A percentile compares a stretch with the other conserved stretches of the same genome.
phyloP scores from a whole-genome alignment of 177 flowering plant species.

The Vitis hybrid region DNA sequence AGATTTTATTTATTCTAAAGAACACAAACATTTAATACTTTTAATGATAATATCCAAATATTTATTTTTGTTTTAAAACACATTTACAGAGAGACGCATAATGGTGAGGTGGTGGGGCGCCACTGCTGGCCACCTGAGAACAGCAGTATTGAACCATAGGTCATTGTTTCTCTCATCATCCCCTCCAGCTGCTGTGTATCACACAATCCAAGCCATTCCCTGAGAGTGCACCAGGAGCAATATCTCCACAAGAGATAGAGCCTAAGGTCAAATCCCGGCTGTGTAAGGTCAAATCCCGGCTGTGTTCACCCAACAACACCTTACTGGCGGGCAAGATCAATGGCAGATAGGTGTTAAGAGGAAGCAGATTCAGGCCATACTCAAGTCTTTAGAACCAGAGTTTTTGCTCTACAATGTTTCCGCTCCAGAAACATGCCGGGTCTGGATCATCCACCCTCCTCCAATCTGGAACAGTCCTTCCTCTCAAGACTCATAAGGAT shows the following conservation, averaged over 20 bases:
- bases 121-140: constrained; percentile 29
- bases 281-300: constrained; percentile 85
- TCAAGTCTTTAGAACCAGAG: neutral
- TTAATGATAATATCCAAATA: too few species aligned
- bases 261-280: constrained; percentile 80
- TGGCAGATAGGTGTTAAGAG: constrained; percentile 29
- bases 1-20: too few species aligned
- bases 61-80: neutral
- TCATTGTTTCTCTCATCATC: constrained; percentile 4
- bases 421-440: too few species aligned
- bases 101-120: constrained; percentile 52
- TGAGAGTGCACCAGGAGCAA: constrained; percentile 58
- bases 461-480: constrained; percentile 19
- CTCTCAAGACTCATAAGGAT: too few species aligned
- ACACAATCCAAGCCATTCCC: constrained; percentile 83
- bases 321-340: constrained; percentile 17
- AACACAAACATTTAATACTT: too few species aligned
- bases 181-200: constrained; percentile 27
- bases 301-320: constrained; percentile 51
- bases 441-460: constrained; percentile 7
- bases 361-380: constrained; percentile 36
- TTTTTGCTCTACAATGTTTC: constrained; percentile 8
- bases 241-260: constrained; percentile 59
- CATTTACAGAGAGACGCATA: neutral
- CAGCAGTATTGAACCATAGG: constrained; percentile 7